These are phyloP conservation scores for Rhodosporidiobolus sp. DNA, from an alignment of 768 basidiomycete species.

Conservation along the genomic window DNA sequence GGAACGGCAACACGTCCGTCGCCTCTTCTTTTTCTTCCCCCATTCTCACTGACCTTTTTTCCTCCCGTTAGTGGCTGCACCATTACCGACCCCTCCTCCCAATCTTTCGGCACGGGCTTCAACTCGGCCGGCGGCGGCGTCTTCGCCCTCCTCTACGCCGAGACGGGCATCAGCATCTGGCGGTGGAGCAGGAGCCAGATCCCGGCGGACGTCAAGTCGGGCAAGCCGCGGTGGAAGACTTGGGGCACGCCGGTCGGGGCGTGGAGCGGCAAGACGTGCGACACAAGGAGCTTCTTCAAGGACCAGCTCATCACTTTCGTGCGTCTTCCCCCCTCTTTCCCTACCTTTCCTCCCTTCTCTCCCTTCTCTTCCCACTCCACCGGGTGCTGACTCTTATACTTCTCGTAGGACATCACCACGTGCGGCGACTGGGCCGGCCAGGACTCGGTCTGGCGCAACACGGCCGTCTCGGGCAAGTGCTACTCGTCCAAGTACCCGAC, in stretches of 20 bases:
- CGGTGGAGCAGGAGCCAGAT: conserved; percentile 50
- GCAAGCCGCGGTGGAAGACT: conserved; percentile 49
- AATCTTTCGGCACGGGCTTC: conserved; percentile 53
- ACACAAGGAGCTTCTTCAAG: conserved; percentile 49
- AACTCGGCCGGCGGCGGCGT: conserved; percentile 55
- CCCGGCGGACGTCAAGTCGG: conserved; percentile 34
- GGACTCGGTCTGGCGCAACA: conserved; percentile 34
- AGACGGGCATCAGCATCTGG: conserved; percentile 54
- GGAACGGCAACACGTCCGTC: background rate
- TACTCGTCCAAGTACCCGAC: conserved; percentile 41
- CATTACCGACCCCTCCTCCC: conserved; percentile 48
- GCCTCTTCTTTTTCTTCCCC: no score
- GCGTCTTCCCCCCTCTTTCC: background rate
- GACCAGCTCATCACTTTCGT: background rate
- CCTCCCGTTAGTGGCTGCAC: conserved; percentile 50
- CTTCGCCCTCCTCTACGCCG: conserved; percentile 39
- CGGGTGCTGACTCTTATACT: background rate
- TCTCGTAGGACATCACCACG: conserved; percentile 40
- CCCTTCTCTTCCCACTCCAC: background rate
- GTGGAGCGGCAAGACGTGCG: conserved; percentile 51
- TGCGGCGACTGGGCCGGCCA: conserved; percentile 55
- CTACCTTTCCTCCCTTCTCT: background rate
- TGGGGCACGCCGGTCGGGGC: conserved; percentile 54
- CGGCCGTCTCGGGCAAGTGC: background rate
- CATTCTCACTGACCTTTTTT: no score